These are phyloP conservation scores for Didymella exigua DNA, from an alignment of 2,329 filamentous ascomycete genomes.

Conservation along the genomic window DNA sequence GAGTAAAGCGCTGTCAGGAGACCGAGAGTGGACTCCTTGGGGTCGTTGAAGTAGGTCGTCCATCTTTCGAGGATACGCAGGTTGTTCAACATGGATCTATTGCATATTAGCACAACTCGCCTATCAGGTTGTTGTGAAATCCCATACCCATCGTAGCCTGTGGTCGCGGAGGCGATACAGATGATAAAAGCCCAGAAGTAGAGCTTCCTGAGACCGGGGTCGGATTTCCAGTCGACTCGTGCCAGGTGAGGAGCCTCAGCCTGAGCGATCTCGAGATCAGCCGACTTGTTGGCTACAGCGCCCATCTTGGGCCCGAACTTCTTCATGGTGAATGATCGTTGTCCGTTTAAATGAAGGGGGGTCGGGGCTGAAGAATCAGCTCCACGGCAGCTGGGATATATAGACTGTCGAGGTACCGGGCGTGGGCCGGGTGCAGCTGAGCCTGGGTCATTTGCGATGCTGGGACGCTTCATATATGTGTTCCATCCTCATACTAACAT, in stretches of 20 bases:
- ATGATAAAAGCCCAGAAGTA: conserved; percentile 61
- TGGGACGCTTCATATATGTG: conserved; percentile 36
- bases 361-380: neutral
- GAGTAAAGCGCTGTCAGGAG: conserved; percentile 54
- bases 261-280: conserved; percentile 46
- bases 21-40: conserved; percentile 49
- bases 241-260: conserved; percentile 59
- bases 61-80: conserved; percentile 50
- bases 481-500: conserved; percentile 18
- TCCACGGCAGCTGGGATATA: conserved; percentile 22
- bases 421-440: conserved; percentile 25
- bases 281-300: conserved; percentile 26
- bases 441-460: conserved; percentile 20
- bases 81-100: conserved; percentile 53
- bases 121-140: neutral
- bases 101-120: conserved; percentile 1
- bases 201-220: conserved; percentile 62
- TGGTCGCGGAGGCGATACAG: conserved; percentile 62
- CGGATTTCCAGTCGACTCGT: conserved; percentile 59
- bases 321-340: conserved; percentile 23
- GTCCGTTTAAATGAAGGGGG: neutral
- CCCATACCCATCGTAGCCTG: conserved; percentile 61
- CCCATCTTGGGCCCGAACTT: conserved; percentile 30
- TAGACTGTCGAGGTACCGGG: conserved; percentile 22
- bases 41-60: conserved; percentile 48